These are phyloP conservation scores for Globisporangium rhizosaccharum DNA, from an alignment of 352 stramenopile genomes.

Conservation along the genomic window DNA sequence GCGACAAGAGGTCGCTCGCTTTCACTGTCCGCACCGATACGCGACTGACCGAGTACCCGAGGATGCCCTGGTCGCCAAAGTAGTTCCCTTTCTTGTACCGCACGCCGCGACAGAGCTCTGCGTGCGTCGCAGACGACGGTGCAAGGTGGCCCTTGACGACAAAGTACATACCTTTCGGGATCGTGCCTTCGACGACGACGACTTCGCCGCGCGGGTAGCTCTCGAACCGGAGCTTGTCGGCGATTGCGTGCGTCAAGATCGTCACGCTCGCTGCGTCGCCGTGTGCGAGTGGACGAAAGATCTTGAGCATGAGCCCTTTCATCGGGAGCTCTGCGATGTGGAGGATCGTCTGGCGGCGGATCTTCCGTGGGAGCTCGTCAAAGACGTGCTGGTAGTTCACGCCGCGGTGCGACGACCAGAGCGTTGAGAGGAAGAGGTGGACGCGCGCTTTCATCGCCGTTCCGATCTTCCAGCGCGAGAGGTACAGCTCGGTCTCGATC, in stretches of 20 bases:
- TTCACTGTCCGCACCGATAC: conserved; percentile 15
- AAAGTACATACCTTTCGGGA: conserved; percentile 70
- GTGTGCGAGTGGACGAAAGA: conserved; percentile 27
- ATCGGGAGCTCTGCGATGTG: conserved; percentile 39
- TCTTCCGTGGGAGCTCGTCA: conserved; percentile 32
- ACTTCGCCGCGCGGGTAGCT: conserved; percentile 58
- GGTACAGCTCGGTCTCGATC: conserved; percentile 43
- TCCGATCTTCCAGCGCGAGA: conserved; percentile 44
- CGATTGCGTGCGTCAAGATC: conserved; percentile 26
- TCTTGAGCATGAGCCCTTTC: conserved; percentile 20
- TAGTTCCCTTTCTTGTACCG: conserved; percentile 39
- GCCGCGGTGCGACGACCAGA: conserved; percentile 52
- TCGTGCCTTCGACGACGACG: conserved; percentile 55
- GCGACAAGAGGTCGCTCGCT: conserved; percentile 17
- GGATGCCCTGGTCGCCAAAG: conserved; percentile 56
- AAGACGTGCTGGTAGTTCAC: conserved; percentile 55
- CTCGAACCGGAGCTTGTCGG: conserved; percentile 52
- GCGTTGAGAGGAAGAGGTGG: conserved; percentile 38
- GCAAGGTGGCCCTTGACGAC: conserved; percentile 51
- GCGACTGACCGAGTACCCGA: conserved; percentile 42
- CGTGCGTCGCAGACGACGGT: conserved; percentile 1
- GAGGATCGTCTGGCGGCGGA: conserved; percentile 37
- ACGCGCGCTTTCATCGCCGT: conserved; percentile 31
- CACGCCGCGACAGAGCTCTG: conserved; percentile 1
- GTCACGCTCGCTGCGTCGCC: conserved; percentile 18